A percentile compares a stretch with the other conserved stretches of the same genome.
These are phyloP conservation scores for Orbilia oligospora DNA, from an alignment of 2,329 filamentous ascomycete genomes.

Conservation along the genomic window DNA sequence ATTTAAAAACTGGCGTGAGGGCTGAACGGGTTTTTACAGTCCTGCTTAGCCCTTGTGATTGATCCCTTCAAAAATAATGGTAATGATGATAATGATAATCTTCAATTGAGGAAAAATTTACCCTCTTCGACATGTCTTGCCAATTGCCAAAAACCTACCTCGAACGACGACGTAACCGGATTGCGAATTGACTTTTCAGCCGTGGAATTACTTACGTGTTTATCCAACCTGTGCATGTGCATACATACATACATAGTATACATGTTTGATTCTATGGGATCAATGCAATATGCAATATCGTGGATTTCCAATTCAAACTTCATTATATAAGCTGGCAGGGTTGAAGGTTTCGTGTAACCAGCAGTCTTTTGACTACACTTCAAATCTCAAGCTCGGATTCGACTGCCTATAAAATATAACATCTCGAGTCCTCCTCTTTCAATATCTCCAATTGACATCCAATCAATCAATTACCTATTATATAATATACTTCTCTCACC, in stretches of 20 bases:
- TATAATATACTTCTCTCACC: not conserved
- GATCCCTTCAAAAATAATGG: conserved; percentile 40
- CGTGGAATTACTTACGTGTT: not conserved
- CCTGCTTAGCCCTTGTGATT: conserved; percentile 14
- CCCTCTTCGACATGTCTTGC: not conserved
- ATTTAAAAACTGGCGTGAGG: not conserved
- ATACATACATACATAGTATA: no score
- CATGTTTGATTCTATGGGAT: no score
- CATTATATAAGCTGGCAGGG: conserved; percentile 24
- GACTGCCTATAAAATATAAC: no score
- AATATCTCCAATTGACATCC: not conserved
- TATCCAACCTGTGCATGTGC: no score
- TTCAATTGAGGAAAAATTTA: conserved; percentile 2
- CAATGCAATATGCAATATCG: no score
- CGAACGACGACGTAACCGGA: not conserved
- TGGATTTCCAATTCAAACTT: no score
- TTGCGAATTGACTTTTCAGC: conserved; percentile 3
- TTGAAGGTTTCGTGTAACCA: conserved; percentile 8
- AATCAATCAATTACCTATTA: not conserved
- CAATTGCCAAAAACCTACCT: conserved; percentile 9
- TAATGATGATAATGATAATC: no score
- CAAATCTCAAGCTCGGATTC: no score
- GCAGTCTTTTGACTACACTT: no score
- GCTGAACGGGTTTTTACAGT: not conserved
- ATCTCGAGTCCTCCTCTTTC: not conserved